These are phyloP conservation scores for Russula sp. DNA, from an alignment of 768 basidiomycete species.

Conservation along the genomic window DNA sequence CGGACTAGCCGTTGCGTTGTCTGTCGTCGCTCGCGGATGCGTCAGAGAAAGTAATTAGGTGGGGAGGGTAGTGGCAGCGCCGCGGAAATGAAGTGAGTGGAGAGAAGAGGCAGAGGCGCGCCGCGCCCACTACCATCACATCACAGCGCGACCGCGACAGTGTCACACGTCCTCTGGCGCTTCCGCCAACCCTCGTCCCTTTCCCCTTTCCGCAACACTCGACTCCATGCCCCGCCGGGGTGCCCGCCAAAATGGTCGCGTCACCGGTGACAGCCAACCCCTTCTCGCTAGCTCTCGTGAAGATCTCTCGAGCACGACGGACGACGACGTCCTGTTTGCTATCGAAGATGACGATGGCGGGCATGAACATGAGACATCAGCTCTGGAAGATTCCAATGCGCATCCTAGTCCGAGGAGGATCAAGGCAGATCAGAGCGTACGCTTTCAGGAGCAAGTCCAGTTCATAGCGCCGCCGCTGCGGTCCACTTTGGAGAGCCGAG, in stretches of 20 bases:
- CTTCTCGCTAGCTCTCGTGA: conserved; percentile 45
- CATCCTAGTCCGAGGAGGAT: not conserved
- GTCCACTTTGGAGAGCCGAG: conserved; percentile 70
- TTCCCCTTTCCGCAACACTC: not conserved
- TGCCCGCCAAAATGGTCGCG: conserved; percentile 14
- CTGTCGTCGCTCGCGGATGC: too few relatives aligned
- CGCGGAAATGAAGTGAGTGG: too few relatives aligned
- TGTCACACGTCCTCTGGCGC: too few relatives aligned
- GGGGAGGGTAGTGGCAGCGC: too few relatives aligned
- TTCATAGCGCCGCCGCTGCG: conserved; percentile 60
- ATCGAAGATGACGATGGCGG: conserved; percentile 41
- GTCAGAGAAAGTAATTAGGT: too few relatives aligned
- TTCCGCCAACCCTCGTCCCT: not conserved
- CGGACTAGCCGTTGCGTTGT: not conserved
- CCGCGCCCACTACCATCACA: too few relatives aligned
- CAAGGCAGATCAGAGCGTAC: conserved; percentile 33
- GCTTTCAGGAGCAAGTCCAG: conserved; percentile 63
- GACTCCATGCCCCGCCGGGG: conserved; percentile 16
- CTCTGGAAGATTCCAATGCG: conserved; percentile 20
- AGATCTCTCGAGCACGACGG: conserved; percentile 24
- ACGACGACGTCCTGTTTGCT: conserved; percentile 41
- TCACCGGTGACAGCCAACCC: conserved; percentile 46
- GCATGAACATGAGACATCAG: conserved; percentile 31
- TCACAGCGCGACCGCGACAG: too few relatives aligned
- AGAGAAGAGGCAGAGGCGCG: too few relatives aligned